Percentiles rank a stretch among this genome's conserved stretches.
Conservation (phyloP, 768 basidiomycete species). For the Wakefieldia striispora region DNA sequence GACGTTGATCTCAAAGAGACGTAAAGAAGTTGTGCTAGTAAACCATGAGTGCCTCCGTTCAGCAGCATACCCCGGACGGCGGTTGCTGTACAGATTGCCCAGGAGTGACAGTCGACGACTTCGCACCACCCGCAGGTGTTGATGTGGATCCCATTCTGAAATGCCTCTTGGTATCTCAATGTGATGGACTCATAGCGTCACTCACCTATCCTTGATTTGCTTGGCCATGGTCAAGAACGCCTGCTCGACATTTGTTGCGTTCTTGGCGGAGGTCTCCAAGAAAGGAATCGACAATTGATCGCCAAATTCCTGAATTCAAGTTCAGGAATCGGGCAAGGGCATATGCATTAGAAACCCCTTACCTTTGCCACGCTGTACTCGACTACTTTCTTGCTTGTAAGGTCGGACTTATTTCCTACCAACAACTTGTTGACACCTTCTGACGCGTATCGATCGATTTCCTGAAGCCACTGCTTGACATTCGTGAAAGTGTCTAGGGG, state of each 20-base stretch:
- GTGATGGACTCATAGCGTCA: neutral
- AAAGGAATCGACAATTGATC: conserved; percentile 93
- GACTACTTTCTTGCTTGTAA: conserved; percentile 95
- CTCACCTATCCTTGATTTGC: conserved; percentile 89
- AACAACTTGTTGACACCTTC: conserved; percentile 99
- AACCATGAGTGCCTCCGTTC: conserved; percentile 30
- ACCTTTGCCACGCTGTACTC: conserved; percentile 89
- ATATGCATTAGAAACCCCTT: conserved; percentile 4
- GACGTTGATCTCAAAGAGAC: conserved; percentile 14
- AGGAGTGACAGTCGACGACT: conserved; percentile 80
- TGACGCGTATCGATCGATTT: conserved; percentile 94
- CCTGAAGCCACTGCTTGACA: conserved; percentile 93
- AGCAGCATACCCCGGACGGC: conserved; percentile 78
- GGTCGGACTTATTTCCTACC: conserved; percentile 98
- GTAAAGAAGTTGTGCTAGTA: conserved; percentile 16
- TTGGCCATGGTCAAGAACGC: conserved; percentile 99
- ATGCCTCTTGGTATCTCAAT: neutral
- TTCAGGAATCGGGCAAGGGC: conserved; percentile 1
- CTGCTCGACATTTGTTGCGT: conserved; percentile 97
- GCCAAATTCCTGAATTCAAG: conserved; percentile 75
- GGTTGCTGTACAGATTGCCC: conserved; percentile 83
- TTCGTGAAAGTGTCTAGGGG: conserved; percentile 84
- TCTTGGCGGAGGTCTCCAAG: conserved; percentile 99
- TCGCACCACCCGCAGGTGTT: conserved; percentile 69
- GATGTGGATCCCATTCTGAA: conserved; percentile 82